Conservation (phyloP, 257 asterid species). For the Solanum infundibuliforme region DNA sequence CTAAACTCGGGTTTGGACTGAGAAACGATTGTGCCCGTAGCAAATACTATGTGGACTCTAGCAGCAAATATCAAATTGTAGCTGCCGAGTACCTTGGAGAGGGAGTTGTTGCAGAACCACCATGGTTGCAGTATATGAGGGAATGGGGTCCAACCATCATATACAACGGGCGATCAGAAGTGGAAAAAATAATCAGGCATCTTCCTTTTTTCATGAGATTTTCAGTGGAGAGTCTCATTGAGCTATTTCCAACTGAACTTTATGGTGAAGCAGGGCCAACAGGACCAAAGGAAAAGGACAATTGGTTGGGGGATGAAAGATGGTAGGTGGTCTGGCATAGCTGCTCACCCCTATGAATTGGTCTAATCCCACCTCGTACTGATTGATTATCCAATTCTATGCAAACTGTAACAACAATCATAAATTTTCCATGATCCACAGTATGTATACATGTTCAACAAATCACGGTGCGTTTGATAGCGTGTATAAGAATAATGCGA, state of each 20-base stretch:
- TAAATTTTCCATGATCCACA: background rate
- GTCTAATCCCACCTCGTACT: background rate
- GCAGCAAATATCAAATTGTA: constrained; percentile 34
- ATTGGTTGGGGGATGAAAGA: constrained; percentile 84
- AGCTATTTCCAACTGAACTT: constrained; percentile 69
- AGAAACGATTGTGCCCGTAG: constrained; percentile 69
- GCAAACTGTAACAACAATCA: background rate
- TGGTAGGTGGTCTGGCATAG: constrained; percentile 8
- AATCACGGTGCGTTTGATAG: background rate
- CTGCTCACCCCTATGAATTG: background rate
- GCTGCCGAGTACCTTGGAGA: constrained; percentile 75
- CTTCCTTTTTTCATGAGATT: constrained; percentile 66
- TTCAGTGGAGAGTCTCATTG: constrained; percentile 49
- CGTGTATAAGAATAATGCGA: background rate
- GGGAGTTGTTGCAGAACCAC: constrained; percentile 43
- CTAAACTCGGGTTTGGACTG: constrained; percentile 48
- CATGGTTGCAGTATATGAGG: constrained; percentile 87
- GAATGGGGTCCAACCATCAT: constrained; percentile 89
- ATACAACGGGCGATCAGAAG: constrained; percentile 45
- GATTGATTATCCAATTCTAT: background rate
- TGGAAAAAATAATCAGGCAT: constrained; percentile 60
- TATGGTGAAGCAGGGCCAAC: constrained; percentile 90
- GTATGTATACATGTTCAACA: background rate
- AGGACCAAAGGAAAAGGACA: constrained; percentile 92
- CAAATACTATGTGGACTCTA: constrained; percentile 45